Evolutionary conservation across 108 stramenopile species (phyloP).

Genomic region (Cylindrotheca fusiformis): DNA sequence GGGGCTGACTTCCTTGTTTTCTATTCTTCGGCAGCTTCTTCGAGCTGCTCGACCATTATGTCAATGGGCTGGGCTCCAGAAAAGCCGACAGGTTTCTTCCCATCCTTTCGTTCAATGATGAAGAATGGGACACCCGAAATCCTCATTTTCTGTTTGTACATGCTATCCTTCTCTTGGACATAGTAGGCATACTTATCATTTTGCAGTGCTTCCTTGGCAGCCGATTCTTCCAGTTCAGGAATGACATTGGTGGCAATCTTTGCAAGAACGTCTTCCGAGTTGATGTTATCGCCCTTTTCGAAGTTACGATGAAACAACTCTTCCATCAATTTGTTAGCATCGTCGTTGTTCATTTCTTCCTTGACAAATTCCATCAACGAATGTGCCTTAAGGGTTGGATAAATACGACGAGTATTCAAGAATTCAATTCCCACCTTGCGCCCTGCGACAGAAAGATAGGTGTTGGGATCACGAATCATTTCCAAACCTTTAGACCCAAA

Average conservation of each 20-base stretch:
- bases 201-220: constrained; percentile 17
- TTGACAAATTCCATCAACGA: constrained; percentile 31
- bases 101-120: constrained; percentile 30
- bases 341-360: constrained; percentile 17
- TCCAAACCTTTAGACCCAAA: constrained; percentile 19
- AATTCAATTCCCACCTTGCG: constrained; percentile 34
- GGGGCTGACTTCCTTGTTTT: neutral
- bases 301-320: constrained; percentile 32
- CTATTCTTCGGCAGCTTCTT: constrained; percentile 23
- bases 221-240: constrained; percentile 10
- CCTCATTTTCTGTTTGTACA: constrained; percentile 15
- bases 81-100: constrained; percentile 21
- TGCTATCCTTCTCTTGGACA: constrained; percentile 9
- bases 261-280: constrained; percentile 5
- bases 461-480: constrained; percentile 28
- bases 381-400: constrained; percentile 25
- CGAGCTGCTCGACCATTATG: constrained; percentile 28
- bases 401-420: constrained; percentile 18
- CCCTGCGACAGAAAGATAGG: constrained; percentile 13
- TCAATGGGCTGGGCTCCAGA: constrained; percentile 33
- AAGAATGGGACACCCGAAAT: constrained; percentile 35
- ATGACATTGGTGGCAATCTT: constrained; percentile 13
- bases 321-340: constrained; percentile 32
- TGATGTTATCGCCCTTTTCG: constrained; percentile 25
- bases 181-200: constrained; percentile 11